Evolutionary conservation across 495 filamentous ascomycete species (phyloP), one percentile per base, ranked within the genome.

Genomic region (Penicillium steckii): DNA sequence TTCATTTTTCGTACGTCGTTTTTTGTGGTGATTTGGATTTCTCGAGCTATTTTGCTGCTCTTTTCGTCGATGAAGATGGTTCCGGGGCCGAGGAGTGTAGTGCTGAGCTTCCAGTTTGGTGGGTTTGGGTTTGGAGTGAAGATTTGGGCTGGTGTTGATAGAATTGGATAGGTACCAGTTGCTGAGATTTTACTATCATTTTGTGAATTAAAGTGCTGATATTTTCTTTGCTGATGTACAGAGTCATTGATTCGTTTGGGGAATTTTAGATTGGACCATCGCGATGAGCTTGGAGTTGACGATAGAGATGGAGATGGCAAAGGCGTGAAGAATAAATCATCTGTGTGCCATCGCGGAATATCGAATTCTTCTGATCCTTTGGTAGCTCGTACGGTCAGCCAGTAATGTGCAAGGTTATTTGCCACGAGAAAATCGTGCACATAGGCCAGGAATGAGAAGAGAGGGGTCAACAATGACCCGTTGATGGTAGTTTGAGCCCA

Each of bases 21-120:
- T 53, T 56, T 58, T 10, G 54, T 44, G 18, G n/a, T 37, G 9
- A 32, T 23, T 43, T 64, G 54, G 10, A 55, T 38, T 3, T 19
- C 5, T 26, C 61, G 61, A 17, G 61, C 61, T 6, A 10, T 8
- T 1, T 23, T 18, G 25, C 24, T 58, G 1, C 26, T 50, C 0
- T 29, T 17, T 7, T 22, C 24, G 6, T 48, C n/a, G 2, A 64
- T 59, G 58, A 64, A 61, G 15, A 64, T 35, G 7, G 61, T 64
- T 40, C 61, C 61, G 8, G 61, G 61, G 48, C 61, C 61, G 9
- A 61, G 61, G 46, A 64, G 58, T 15, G 61, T 61, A 3, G 61
- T 64, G 41, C 54, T 59, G 4, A 64, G 58, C 56, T 64, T 64
- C 61, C 61, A 64, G 37, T 64, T 57, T 56, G 58, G 35, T 22